These are phyloP conservation scores for Emericellopsis terricola DNA, from an alignment of 495 filamentous ascomycete species.

Conservation along the genomic window DNA sequence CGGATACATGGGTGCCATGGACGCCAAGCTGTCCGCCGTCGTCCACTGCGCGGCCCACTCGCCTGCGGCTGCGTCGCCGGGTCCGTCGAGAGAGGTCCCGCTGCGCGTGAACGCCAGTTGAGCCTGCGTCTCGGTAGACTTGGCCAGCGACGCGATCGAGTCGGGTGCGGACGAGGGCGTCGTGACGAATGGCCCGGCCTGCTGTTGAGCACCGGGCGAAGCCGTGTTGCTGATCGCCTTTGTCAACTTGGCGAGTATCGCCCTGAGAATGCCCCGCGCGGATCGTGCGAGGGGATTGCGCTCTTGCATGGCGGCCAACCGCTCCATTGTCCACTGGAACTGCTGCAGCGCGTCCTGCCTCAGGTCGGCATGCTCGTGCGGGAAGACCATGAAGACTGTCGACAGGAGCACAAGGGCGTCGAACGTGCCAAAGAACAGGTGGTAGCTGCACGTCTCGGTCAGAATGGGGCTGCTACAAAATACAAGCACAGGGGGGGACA, in stretches of 20 bases:
- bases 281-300: slow-evolving; percentile 32
- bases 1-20: slow-evolving; percentile 32
- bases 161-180: neutral
- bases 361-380: slow-evolving; percentile 23
- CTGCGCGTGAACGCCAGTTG: neutral
- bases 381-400: slow-evolving; percentile 37
- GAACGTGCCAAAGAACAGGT: slow-evolving; percentile 39
- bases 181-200: neutral
- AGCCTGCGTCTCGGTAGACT: neutral
- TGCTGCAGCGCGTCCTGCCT: slow-evolving; percentile 26
- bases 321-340: slow-evolving; percentile 32
- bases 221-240: slow-evolving; percentile 17
- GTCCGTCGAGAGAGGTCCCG: neutral
- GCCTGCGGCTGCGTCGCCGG: neutral
- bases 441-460: too few species aligned
- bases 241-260: slow-evolving; percentile 25
- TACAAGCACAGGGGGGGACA: neutral
- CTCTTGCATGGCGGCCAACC: slow-evolving; percentile 30
- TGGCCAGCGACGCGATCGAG: neutral
- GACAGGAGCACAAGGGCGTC: slow-evolving; percentile 43
- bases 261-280: slow-evolving; percentile 31
- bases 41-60: slow-evolving; percentile 18
- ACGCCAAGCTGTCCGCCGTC: slow-evolving; percentile 22
- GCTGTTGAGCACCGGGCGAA: too few species aligned
- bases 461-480: too few species aligned